These are phyloP conservation scores for Saitozyma sp. DNA, from an alignment of 768 basidiomycete genomes.

Conservation along the genomic window DNA sequence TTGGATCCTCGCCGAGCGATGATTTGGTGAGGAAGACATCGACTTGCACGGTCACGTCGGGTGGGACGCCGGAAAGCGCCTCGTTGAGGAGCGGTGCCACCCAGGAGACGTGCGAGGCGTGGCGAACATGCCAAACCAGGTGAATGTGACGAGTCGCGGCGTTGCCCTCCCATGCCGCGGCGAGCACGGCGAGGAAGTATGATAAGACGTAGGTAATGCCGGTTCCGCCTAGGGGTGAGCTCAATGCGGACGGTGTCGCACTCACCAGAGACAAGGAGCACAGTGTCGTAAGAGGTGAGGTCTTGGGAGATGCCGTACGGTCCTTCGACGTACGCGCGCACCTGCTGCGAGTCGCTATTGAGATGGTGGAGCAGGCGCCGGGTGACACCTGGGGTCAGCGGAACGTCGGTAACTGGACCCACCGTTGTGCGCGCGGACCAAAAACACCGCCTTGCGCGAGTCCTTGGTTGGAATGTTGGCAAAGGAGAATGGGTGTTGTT, in stretches of 20 bases:
- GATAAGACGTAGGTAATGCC: conserved; percentile 31
- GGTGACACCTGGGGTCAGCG: conserved; percentile 27
- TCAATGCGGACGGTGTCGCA: too few species aligned
- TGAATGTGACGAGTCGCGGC: conserved; percentile 30
- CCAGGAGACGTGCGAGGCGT: conserved; percentile 31
- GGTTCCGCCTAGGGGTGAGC: conserved; percentile 22
- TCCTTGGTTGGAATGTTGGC: conserved; percentile 34
- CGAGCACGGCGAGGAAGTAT: conserved; percentile 23
- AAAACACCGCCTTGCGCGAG: conserved; percentile 25
- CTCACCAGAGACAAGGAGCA: conserved; percentile 24
- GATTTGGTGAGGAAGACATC: conserved; percentile 36
- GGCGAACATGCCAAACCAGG: conserved; percentile 45
- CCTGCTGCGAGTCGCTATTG: conserved; percentile 17
- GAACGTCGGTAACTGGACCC: conserved; percentile 2
- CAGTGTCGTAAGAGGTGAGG: conserved; percentile 20
- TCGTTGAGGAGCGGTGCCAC: conserved; percentile 28
- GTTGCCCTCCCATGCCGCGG: conserved; percentile 5
- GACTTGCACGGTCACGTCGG: conserved; percentile 10
- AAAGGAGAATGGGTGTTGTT: conserved; percentile 49
- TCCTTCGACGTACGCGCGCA: conserved; percentile 21
- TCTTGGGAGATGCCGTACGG: conserved; percentile 34
- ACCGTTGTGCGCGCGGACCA: conserved; percentile 35
- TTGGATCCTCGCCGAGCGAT: background rate
- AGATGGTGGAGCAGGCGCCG: conserved; percentile 18
- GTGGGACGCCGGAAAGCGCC: conserved; percentile 6